Conservation (phyloP, 306 rosid genomes). For the Styphnolobium japonicum region DNA sequence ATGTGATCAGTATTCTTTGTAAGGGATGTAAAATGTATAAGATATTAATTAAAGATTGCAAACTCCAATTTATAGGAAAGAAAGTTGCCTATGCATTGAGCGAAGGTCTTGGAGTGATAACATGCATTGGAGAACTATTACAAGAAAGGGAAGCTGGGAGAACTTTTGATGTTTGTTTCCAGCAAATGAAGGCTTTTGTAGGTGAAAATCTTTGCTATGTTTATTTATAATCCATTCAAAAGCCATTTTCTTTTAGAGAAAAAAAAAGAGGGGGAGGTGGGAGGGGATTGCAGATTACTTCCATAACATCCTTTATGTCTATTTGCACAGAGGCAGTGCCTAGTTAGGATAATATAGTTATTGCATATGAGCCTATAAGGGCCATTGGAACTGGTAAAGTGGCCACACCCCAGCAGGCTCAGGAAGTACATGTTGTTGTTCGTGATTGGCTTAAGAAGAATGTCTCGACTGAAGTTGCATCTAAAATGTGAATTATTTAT, state of each 20-base stretch:
- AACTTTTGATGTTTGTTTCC: constrained; percentile 80
- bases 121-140: constrained; percentile 90
- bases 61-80: constrained; percentile 87
- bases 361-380: constrained; percentile 99
- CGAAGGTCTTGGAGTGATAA: constrained; percentile 93
- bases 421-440: constrained; percentile 90
- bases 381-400: constrained; percentile 99
- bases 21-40: constrained; percentile 11
- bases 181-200: constrained; percentile 88
- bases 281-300: neutral
- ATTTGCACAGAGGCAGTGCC: constrained; percentile 77
- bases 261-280: neutral
- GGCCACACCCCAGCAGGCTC: constrained; percentile 95
- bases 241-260: neutral
- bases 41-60: constrained; percentile 32
- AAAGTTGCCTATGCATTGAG: constrained; percentile 95
- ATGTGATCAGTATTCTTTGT: neutral
- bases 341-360: constrained; percentile 87
- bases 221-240: neutral
- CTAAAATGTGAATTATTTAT: constrained; percentile 87
- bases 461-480: constrained; percentile 83
- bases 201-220: constrained; percentile 41
- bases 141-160: constrained; percentile 96
- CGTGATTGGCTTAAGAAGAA: constrained; percentile 92
- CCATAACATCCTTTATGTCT: neutral